Evolutionary conservation across 2,329 filamentous ascomycete species (phyloP), one percentile per base, ranked within the genome.

Genomic region (Oidium heveae): DNA sequence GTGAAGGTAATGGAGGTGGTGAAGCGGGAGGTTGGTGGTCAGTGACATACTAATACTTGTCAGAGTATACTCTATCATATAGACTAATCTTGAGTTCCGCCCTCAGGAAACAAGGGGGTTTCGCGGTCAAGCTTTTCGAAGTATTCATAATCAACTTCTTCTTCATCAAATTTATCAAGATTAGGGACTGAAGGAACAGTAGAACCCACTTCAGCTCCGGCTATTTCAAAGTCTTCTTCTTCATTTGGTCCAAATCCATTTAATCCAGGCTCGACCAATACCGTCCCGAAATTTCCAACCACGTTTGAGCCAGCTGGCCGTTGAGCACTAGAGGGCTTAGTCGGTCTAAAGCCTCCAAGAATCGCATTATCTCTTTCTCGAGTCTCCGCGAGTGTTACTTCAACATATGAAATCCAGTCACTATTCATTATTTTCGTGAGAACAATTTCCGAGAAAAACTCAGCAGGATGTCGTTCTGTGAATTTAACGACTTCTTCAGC

Each of bases 401-500:
- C 89, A 41, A 96, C 88, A 63, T 96, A 98, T 61, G 85, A 82
- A 62, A 91, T 84, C 91, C 91, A 98, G 57, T 87, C 82, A 54
- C 82, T 80, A 63, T 86, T 83, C 72, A 91, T 85, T 52, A 96
- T 86, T 61, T 83, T 86, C 61, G 94, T 85, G 59, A 94, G 73
- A 2, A 98, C 86, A 13, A 76, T 74, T 57, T 86, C 82, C 0
- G 87, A 91, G 10, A 96, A 73, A 20, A 89, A 71, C 68, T 96
- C 88, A 0, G 87, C 84, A 3, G 89, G 84, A 66, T 95, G 86
- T 55, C 91, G 80, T 68, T 95, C 91, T 37, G 87, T 94, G 65
- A 98, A 96, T 68, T 96, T 98, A 65, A 96, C 87, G 18, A 98
- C 91, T 68, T 98, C 91, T 68, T 98, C 91, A 33, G 91, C 89